These are phyloP conservation scores for Lodderomyces jiufengensis DNA, from an alignment of 1,139 yeast species.

Conservation along the genomic window DNA sequence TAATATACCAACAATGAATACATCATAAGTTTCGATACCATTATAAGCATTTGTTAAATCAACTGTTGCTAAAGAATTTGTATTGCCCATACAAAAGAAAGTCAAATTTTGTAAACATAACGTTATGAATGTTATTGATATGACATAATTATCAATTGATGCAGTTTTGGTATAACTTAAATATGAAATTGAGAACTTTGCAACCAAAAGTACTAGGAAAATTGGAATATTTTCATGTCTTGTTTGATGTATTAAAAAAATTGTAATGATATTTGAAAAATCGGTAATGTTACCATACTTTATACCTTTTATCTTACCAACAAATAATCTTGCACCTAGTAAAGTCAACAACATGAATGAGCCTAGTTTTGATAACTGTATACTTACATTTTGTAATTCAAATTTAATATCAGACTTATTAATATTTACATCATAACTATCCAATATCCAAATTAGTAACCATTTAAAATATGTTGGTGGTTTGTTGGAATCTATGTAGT, in stretches of 20 bases:
- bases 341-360: constrained; percentile 21
- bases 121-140: constrained; percentile 21
- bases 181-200: constrained; percentile 27
- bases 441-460: constrained; percentile 27
- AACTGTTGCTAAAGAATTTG: constrained; percentile 87
- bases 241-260: constrained; percentile 68
- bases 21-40: constrained; percentile 69
- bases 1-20: constrained; percentile 69
- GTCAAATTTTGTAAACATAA: constrained; percentile 63
- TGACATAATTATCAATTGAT: constrained; percentile 20
- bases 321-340: constrained; percentile 21
- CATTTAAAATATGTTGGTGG: constrained; percentile 38
- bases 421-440: constrained; percentile 16
- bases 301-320: constrained; percentile 24
- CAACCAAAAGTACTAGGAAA: constrained; percentile 47
- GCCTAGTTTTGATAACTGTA: constrained; percentile 27
- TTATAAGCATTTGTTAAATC: constrained; percentile 91
- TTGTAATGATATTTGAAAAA: constrained; percentile 41
- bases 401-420: constrained; percentile 15
- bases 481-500: constrained; percentile 49
- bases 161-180: constrained; percentile 9
- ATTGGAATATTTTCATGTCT: constrained; percentile 68
- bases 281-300: constrained; percentile 36
- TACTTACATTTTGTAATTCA: constrained; percentile 24
- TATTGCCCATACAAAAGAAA: constrained; percentile 85